Evolutionary conservation across 78 protist genomes (phyloP), one percentile per base, ranked within the genome.

Genomic region (Blattamonas nauphoetae): DNA sequence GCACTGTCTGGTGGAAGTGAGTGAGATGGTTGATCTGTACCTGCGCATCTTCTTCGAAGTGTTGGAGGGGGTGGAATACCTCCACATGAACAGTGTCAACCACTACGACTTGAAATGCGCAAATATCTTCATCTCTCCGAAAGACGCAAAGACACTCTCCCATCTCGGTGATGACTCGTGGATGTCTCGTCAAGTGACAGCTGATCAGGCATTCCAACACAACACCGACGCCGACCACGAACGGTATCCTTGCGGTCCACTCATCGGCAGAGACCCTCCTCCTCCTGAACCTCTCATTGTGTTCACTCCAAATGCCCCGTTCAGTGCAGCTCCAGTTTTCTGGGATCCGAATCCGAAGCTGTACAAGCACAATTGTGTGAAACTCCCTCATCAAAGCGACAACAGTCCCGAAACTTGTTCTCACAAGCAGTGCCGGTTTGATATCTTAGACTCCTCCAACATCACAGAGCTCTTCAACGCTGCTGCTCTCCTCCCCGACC

Each of bases 81-180:
- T 90, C 45, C 85, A 82, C 89, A 32, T 41, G 2, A 1, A 43
- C 85, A 82, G 38, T n/a, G 5, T 95, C 43, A 90, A 91, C 80
- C 97, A 95, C 89, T 92, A 86, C 85, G 97, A 95, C 87, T 45
- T 95, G 6, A 95, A 95, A 78, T 83, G 91, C 34, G 97, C 92
- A 87, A 95, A 94, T 86, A 84, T 94, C 38, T 81, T 94, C 35
- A 45, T 94, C 33, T 87, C 80, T 44, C 91, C 95, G 85, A n/a
- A 80, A 21, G 87, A 88, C 42, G 86, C 87, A 44, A 90, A 63
- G 41, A 46, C 83, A 41, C 11, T 89, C 5, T 91, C 77, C 42
- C 90, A 87, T 21, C 83, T 33, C 45, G n/a, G n/a, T n/a, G n/a
- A n/a, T n/a, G n/a, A n/a, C n/a, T n/a, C n/a, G n/a, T n/a, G n/a